phyloP scores from a whole-genome alignment of 2,329 filamentous ascomycete species.

The Pestalotiopsis fici region DNA sequence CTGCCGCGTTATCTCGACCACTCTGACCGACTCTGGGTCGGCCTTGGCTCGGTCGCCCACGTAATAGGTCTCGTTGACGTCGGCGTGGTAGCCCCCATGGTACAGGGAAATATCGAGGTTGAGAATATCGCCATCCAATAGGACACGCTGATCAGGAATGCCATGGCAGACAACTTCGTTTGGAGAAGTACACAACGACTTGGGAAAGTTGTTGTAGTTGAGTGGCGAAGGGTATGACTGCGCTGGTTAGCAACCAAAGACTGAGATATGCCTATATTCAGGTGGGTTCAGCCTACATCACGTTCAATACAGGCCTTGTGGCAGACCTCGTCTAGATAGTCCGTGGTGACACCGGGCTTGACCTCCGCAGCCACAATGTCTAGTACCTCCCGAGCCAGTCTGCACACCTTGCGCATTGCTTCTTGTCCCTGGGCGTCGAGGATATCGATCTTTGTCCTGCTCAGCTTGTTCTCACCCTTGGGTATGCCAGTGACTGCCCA shows the following conservation, averaged over 20 bases:
- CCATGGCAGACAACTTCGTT: conserved; percentile 99
- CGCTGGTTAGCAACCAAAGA: neutral
- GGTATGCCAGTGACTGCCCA: conserved; percentile 67
- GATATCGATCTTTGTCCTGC: conserved; percentile 67
- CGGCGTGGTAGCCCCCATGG: conserved; percentile 89
- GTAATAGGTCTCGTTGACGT: conserved; percentile 97
- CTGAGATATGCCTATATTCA: too few species aligned
- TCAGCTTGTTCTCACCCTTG: conserved; percentile 39
- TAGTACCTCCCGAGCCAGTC: conserved; percentile 83
- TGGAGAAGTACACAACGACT: conserved; percentile 90
- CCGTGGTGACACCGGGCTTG: conserved; percentile 91
- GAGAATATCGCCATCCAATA: conserved; percentile 89
- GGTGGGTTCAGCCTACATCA: conserved; percentile 61
- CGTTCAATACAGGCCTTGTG: conserved; percentile 94
- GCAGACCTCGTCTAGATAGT: conserved; percentile 91
- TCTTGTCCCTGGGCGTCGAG: conserved; percentile 80
- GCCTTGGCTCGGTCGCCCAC: conserved; percentile 81
- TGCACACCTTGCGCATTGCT: conserved; percentile 91
- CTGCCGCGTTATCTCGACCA: conserved; percentile 87
- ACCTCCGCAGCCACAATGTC: conserved; percentile 85
- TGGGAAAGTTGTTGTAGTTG: conserved; percentile 93
- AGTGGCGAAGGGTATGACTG: conserved; percentile 90
- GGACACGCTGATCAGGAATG: conserved; percentile 83
- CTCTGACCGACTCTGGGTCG: conserved; percentile 80
- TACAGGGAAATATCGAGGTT: conserved; percentile 95